Conservation (phyloP, 176 grass and related monocot genomes). For the Elaeis guineensis region DNA sequence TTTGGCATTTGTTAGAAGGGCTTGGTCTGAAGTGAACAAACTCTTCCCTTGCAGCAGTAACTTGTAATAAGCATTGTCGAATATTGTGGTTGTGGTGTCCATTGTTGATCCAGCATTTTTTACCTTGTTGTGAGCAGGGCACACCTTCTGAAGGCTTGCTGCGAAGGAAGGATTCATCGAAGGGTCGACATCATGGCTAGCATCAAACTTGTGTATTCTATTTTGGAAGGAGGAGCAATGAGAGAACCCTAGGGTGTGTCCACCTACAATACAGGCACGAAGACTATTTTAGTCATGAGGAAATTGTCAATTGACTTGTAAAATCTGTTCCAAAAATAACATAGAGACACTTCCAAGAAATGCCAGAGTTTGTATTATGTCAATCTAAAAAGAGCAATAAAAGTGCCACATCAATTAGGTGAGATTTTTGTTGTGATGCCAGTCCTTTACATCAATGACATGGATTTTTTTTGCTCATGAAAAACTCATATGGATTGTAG, state of each 20-base stretch:
- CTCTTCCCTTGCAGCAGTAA: constrained; percentile 43
- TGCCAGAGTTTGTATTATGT: too few species aligned
- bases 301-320: too few species aligned
- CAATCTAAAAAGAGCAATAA: too few species aligned
- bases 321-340: too few species aligned
- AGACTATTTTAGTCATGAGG: too few species aligned
- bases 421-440: too few species aligned
- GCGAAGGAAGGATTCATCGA: constrained; percentile 60
- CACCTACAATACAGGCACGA: constrained; percentile 25
- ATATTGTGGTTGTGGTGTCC: constrained; percentile 46
- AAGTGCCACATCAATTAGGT: too few species aligned
- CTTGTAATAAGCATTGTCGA: constrained; percentile 87
- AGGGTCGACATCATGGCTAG: constrained; percentile 32
- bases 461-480: too few species aligned
- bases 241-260: constrained; percentile 82
- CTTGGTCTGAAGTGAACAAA: constrained; percentile 66
- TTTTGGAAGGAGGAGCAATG: constrained; percentile 89
- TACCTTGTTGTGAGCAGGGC: constrained; percentile 63
- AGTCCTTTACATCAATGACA: too few species aligned
- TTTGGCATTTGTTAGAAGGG: constrained; percentile 69
- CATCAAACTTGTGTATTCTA: constrained; percentile 45
- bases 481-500: too few species aligned
- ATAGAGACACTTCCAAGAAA: too few species aligned
- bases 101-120: constrained; percentile 43
- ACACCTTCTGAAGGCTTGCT: constrained; percentile 33